Evolutionary conservation across 2,329 filamentous ascomycete genomes (phyloP), one percentile per base, ranked within the genome.

Genomic region (Aulographum hederae): DNA sequence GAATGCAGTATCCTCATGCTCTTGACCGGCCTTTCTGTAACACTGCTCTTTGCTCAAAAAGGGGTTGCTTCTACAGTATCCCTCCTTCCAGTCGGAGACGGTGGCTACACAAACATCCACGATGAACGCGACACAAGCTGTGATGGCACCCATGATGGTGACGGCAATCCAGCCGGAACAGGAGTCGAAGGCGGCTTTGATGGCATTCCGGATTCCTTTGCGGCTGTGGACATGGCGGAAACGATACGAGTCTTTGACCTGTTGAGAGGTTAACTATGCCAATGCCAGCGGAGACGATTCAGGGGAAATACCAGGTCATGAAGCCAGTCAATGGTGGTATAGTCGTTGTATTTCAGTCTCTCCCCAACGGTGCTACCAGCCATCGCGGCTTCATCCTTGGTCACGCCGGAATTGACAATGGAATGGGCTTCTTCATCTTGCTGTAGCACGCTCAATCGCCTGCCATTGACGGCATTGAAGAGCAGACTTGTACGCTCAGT

Each of bases 261-360:
- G 32, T 6, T 15, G 10, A 31, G n/a, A 14, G 12, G 26, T 21
- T 14, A 35, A 13, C 11, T 31, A 23, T 21, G 36, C 18, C 14
- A 8, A 20, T 11, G 8, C 17, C 12, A 6, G 6, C 31, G 18
- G 16, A 28, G 15, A 8, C 10, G 10, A n/a, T 13, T 8, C 8
- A 17, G 27, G 16, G 13, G 25, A 11, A 11, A 19, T 43, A 66
- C 63, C 34, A 73, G 46, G 40, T 69, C 66, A 44, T 69, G 68
- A 6, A 73, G 52, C 67, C 67, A 73, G 46, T 73, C 67, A 35
- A 72, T 71, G 1, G 67, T 69, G 5, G 62, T 66, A 39, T 73
- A 73, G 38, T 71, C 63, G 41, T 69, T 70, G 43, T 73, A 73
- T 1, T 65, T 61, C 14, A 71, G 45, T 32, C 66, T 50, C 42